Conservation (phyloP, 1,284 basidiomycete genomes). For the Sanguinoderma infundibulare region DNA sequence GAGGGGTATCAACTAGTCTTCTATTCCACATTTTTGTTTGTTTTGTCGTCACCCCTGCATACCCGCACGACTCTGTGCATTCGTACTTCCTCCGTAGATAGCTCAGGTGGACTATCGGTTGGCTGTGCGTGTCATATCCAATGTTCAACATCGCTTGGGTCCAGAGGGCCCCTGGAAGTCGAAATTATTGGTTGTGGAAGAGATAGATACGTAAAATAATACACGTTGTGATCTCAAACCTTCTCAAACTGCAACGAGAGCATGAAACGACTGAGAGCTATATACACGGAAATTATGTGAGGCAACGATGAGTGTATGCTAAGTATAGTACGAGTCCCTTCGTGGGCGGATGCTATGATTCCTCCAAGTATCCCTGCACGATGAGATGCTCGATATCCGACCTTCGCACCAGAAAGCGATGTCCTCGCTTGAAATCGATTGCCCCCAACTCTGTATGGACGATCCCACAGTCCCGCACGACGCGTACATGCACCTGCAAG, state of each 20-base stretch:
- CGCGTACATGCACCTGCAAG: conserved; percentile 78
- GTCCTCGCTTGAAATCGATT: conserved; percentile 88
- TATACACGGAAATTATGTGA: background rate
- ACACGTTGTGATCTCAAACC: background rate
- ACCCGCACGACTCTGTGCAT: conserved; percentile 14
- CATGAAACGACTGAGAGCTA: background rate
- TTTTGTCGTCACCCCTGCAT: conserved; percentile 14
- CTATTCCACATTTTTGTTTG: conserved; percentile 10
- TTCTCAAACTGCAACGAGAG: background rate
- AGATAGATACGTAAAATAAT: background rate
- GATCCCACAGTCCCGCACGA: conserved; percentile 84
- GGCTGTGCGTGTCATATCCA: conserved; percentile 13
- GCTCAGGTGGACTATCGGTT: conserved; percentile 19
- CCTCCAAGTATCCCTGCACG: conserved; percentile 89
- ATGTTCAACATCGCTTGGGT: conserved; percentile 19
- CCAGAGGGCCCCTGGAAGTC: conserved; percentile 10
- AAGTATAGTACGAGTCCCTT: background rate
- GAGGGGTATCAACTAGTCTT: background rate
- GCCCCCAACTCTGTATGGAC: conserved; percentile 89
- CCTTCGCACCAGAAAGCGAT: conserved; percentile 84
- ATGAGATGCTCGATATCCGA: conserved; percentile 92
- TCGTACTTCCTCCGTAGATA: conserved; percentile 20
- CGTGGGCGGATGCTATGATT: conserved; percentile 30
- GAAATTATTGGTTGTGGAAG: background rate
- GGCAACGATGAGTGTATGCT: background rate